Evolutionary conservation across 139 green algal species (phyloP), one percentile per base, ranked within the genome.

Genomic region (Micractinium conductrix): DNA sequence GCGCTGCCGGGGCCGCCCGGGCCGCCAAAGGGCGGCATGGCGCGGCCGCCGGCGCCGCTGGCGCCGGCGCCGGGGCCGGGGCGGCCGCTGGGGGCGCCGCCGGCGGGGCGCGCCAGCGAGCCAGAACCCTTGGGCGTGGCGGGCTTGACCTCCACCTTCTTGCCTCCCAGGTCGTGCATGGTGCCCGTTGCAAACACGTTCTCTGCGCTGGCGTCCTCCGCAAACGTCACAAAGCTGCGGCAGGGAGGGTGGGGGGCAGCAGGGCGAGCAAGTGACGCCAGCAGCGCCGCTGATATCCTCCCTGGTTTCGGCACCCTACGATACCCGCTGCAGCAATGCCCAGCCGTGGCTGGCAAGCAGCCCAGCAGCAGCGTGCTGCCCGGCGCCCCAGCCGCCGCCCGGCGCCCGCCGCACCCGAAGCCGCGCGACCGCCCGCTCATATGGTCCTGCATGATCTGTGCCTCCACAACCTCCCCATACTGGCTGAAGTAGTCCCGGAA

Each of bases 371-470:
- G n/a, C n/a, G n/a, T n/a, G n/a, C n/a, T n/a, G n/a, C n/a, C n/a
- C n/a, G n/a, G n/a, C n/a, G n/a, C n/a, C n/a, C n/a, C n/a, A n/a
- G n/a, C n/a, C n/a, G n/a, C n/a, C n/a, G n/a, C n/a, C n/a, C n/a
- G n/a, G n/a, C n/a, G n/a, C n/a, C n/a, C n/a, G n/a, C n/a, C n/a
- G n/a, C n/a, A 97, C 93, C 94, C 95, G 80, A 98, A 98, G 42
- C 95, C 95, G 4, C 95, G 65, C 7, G 93, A 95, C 8, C 95
- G 87, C 17, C 88, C 88, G 74, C 85, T 96, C 70, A 87, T 90
- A 79, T 96, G 92, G 83, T 98, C 95, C 40, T 94, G 81, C 95
- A 98, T 98, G 65, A 98, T 96, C 72, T 95, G 91, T 22, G 92
- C 89, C 44, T 94, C 91, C n/a, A 84, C 60, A 38, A 94, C 83